Evolutionary conservation across 805 yeast species (phyloP).

Genomic region (Candida vaughaniae): DNA sequence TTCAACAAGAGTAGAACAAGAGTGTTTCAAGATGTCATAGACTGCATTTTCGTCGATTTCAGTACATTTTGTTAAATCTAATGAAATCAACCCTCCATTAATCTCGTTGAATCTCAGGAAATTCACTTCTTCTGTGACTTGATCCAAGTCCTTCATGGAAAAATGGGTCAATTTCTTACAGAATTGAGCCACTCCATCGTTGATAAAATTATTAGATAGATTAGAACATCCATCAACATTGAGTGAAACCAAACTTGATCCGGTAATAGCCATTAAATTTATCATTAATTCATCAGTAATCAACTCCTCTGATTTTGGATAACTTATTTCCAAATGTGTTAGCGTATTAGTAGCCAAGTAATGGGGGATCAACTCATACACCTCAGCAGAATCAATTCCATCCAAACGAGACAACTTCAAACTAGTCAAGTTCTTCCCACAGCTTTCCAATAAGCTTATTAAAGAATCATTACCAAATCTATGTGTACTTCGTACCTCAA

Average conservation of each 20-base stretch:
- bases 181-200: constrained; percentile 58
- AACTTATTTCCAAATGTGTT: constrained; percentile 60
- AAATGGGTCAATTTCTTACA: constrained; percentile 56
- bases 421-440: constrained; percentile 51
- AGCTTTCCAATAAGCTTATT: constrained; percentile 56
- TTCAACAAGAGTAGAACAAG: constrained; percentile 63
- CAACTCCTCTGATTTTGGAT: constrained; percentile 64
- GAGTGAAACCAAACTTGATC: constrained; percentile 57
- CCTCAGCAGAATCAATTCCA: constrained; percentile 58
- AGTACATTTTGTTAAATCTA: constrained; percentile 65
- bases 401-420: constrained; percentile 70
- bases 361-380: constrained; percentile 65
- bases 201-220: constrained; percentile 62
- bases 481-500: constrained; percentile 79
- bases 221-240: constrained; percentile 71
- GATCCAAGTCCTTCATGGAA: constrained; percentile 59
- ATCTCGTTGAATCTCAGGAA: constrained; percentile 35
- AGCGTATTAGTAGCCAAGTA: constrained; percentile 47
- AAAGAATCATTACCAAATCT: constrained; percentile 71
- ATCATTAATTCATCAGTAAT: constrained; percentile 67
- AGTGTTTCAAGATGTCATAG: constrained; percentile 58
- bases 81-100: constrained; percentile 54
- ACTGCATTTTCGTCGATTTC: constrained; percentile 64
- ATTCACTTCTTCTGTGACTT: constrained; percentile 64
- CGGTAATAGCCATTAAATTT: constrained; percentile 58